These are phyloP conservation scores for Fusarium sp. DNA, from an alignment of 2,329 filamentous ascomycete species.

Conservation along the genomic window DNA sequence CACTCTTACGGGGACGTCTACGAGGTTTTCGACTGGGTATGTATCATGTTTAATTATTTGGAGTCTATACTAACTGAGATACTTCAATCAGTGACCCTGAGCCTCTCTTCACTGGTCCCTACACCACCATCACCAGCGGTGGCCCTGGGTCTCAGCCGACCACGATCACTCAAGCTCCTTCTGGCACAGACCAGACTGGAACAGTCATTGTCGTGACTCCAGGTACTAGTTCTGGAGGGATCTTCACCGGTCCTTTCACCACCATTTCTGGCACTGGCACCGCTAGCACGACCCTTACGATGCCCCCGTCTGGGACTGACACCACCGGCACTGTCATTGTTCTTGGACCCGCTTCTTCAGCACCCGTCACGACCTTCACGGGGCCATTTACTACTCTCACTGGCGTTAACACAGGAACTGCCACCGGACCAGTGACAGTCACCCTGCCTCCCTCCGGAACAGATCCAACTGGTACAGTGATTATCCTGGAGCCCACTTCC, in stretches of 20 bases:
- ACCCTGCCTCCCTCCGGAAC: neutral
- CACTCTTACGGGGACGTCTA: neutral
- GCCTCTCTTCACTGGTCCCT: neutral
- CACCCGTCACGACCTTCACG: neutral
- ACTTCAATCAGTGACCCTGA: neutral
- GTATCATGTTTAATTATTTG: neutral
- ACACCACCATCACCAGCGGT: neutral
- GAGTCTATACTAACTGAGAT: neutral
- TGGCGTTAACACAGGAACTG: neutral
- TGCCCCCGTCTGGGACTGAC: neutral
- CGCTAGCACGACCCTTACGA: neutral
- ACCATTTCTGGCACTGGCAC: neutral
- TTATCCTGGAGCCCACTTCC: neutral
- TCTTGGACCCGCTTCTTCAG: neutral
- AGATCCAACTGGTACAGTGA: neutral
- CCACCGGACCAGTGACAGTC: neutral
- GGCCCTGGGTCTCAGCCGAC: neutral
- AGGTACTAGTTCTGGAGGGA: neutral
- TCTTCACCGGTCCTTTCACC: neutral
- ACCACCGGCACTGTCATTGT: neutral
- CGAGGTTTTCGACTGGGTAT: neutral
- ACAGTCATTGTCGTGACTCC: neutral
- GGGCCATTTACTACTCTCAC: neutral
- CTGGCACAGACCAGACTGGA: neutral
- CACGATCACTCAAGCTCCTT: neutral